These are phyloP conservation scores for Rhizophagus sp. DNA, from an alignment of 192 early-diverging fungal genomes.

Conservation along the genomic window DNA sequence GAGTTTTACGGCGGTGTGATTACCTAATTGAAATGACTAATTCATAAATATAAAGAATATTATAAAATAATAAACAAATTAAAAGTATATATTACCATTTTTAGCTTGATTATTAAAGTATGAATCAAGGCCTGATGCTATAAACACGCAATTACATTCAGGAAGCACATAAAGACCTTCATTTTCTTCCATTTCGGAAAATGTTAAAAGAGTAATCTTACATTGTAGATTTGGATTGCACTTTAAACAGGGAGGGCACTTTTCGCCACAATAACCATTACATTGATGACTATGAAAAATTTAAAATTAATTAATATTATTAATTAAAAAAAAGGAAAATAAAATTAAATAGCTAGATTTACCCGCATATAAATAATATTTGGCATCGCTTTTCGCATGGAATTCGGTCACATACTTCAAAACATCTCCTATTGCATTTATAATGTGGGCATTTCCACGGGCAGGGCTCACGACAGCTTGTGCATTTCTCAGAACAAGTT, in stretches of 20 bases:
- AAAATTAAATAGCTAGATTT: not conserved
- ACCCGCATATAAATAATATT: not conserved
- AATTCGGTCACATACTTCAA: not conserved
- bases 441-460: not conserved
- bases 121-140: slow-evolving; percentile 31
- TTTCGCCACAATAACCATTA: slow-evolving; percentile 20
- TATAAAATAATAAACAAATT: not conserved
- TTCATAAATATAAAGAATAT: not conserved
- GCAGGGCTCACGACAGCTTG: not conserved
- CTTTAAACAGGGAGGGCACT: not conserved
- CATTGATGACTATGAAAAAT: not conserved
- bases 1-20: slow-evolving; percentile 36
- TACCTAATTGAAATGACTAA: slow-evolving; percentile 6
- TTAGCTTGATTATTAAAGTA: slow-evolving; percentile 33
- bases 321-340: not conserved
- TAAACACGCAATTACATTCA: slow-evolving; percentile 26
- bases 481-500: not conserved
- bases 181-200: not conserved
- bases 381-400: not conserved
- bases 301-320: not conserved
- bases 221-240: slow-evolving; percentile 5
- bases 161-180: not conserved
- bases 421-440: not conserved
- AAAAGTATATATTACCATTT: slow-evolving; percentile 28
- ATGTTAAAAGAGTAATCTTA: not conserved